phyloP scores from a whole-genome alignment of 495 filamentous ascomycete species.

The Penicillium daleae region DNA sequence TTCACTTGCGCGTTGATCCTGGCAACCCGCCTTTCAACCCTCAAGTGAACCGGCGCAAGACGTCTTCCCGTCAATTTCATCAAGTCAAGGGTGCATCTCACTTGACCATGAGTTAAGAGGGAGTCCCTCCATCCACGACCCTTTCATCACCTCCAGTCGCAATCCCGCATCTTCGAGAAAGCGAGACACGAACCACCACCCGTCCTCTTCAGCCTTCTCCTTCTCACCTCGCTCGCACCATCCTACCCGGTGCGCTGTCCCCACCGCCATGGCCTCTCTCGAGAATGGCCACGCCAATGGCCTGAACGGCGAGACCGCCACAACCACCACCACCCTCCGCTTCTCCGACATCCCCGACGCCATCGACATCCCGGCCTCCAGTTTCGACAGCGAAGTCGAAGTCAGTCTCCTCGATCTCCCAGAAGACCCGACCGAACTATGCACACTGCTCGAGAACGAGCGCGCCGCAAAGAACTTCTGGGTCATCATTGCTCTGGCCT shows the following conservation, averaged over 20 bases:
- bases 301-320: slow-evolving; percentile 36
- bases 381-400: slow-evolving; percentile 84
- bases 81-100: slow-evolving; percentile 17
- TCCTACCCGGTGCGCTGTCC: slow-evolving; percentile 2
- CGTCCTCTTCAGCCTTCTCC: neutral
- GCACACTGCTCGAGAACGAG: slow-evolving; percentile 91
- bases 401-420: slow-evolving; percentile 87
- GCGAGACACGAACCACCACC: neutral
- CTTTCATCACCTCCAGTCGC: slow-evolving; percentile 21
- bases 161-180: slow-evolving; percentile 15
- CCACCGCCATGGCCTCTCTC: slow-evolving; percentile 54
- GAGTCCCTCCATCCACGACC: slow-evolving; percentile 16
- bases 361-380: slow-evolving; percentile 88
- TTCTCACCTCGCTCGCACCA: slow-evolving; percentile 4
- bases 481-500: slow-evolving; percentile 96
- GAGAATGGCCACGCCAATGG: slow-evolving; percentile 61
- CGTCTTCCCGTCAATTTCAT: slow-evolving; percentile 1
- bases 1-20: slow-evolving; percentile 26
- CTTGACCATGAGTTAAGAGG: slow-evolving; percentile 45
- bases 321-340: slow-evolving; percentile 47
- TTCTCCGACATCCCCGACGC: slow-evolving; percentile 88
- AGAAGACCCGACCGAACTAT: slow-evolving; percentile 95
- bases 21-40: slow-evolving; percentile 11
- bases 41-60: slow-evolving; percentile 14
- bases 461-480: slow-evolving; percentile 84